Evolutionary conservation across 2,329 filamentous ascomycete species (phyloP).

Genomic region (Coleophoma eucalyptorum): DNA sequence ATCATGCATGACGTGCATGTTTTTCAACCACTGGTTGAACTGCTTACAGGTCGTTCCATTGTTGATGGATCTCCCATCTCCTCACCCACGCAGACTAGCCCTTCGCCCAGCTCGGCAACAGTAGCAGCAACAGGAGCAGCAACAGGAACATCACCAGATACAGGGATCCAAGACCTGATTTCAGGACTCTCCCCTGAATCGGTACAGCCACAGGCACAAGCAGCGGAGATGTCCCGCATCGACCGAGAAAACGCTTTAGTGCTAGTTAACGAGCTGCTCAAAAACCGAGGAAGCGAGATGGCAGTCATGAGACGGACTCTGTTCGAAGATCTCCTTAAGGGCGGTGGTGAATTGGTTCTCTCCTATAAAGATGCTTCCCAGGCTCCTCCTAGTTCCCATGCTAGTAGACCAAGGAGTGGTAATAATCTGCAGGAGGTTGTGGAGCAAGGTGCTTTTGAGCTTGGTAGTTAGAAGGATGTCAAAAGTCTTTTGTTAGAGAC

Average conservation of each 20-base stretch:
- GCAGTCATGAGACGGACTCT: slow-evolving; percentile 32
- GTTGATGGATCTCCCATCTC: slow-evolving; percentile 13
- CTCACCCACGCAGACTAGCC: background rate
- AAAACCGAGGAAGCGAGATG: slow-evolving; percentile 37
- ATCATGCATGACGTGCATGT: slow-evolving; percentile 39
- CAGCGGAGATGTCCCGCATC: slow-evolving; percentile 41
- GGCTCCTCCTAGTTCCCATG: background rate
- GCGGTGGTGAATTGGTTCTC: slow-evolving; percentile 37
- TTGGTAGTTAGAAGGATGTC: no score
- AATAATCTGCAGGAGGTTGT: no score
- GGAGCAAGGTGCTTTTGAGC: no score
- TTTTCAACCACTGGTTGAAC: slow-evolving; percentile 39
- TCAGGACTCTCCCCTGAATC: slow-evolving; percentile 11
- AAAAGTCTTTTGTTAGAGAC: no score
- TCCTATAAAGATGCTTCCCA: slow-evolving; percentile 14
- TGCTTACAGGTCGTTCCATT: slow-evolving; percentile 42
- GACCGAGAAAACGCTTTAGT: slow-evolving; percentile 61
- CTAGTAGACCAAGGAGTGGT: no score
- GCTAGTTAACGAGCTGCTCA: slow-evolving; percentile 51
- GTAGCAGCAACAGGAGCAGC: background rate
- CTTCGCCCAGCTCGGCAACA: background rate
- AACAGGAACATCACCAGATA: background rate
- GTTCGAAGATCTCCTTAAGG: slow-evolving; percentile 45
- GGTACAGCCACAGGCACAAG: slow-evolving; percentile 17
- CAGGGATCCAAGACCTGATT: background rate